Evolutionary conservation across 352 stramenopile genomes (phyloP), one percentile per base, ranked within the genome.

Genomic region (Plasmopara halstedii): DNA sequence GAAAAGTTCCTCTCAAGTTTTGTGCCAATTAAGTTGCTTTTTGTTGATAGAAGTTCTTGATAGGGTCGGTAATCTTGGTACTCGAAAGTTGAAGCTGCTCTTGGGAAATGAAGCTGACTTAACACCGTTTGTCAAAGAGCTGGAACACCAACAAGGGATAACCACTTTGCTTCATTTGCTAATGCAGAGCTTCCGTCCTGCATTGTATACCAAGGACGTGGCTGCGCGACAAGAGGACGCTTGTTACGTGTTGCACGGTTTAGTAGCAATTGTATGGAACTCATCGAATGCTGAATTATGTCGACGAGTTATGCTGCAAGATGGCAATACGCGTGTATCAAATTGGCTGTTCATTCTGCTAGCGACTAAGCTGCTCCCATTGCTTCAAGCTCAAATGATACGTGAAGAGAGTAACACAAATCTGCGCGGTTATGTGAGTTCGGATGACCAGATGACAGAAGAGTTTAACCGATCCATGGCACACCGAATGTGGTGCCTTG

Each of bases 11-110:
- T 53, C 42, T 8, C 39, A 51, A 48, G 21, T 56, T 31, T 50
- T 88, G 11, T 83, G 83, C 41, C 66, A 80, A 41, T 56, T 85
- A n/a, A 83, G 73, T 43, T 85, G 70, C 70, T 70, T 67, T 35
- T 39, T 88, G 25, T 64, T 85, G 4, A 66, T 82, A 21, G 66
- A 80, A 25, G 35, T 84, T 15, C 46, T 88, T 0, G 69, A 83
- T 25, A 70, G 64, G 13, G 82, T 81, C 35, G 40, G 25, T 17
- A 50, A 23, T 31, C 41, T 50, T 33, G 29, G 51, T 34, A 23
- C 38, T 18, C 9, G 10, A 3, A 69, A 63, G 18, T 49, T 62
- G 13, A 69, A 67, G 42, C 39, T 74, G 41, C 49, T 59, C n/a
- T 50, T 81, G 41, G 56, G 67, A 33, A 56, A 48, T 18, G 47